Conservation (phyloP, 164 flowering plant genomes). For the Tinospora cordifolia region DNA sequence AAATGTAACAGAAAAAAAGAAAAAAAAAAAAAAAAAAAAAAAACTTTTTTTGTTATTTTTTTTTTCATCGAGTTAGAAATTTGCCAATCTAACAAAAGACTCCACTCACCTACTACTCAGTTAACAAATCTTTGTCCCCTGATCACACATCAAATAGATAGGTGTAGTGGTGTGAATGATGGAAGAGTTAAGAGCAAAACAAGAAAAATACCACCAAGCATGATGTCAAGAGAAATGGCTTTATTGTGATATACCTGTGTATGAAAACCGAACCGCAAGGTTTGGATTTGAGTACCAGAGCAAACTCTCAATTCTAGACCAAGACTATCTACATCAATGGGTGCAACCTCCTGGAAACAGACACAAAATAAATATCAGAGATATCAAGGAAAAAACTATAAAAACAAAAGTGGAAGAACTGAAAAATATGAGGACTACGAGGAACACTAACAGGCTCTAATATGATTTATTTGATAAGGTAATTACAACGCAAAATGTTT, state of each 20-base stretch:
- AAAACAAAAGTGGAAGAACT: no score
- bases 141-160: neutral
- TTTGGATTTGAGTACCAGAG: conserved; percentile 80
- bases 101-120: neutral
- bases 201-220: neutral
- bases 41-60: neutral
- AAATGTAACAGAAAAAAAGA: no score
- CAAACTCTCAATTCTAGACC: conserved; percentile 83
- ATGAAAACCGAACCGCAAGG: conserved; percentile 63
- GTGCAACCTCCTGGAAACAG: conserved; percentile 54
- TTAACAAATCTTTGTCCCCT: neutral
- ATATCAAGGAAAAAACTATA: neutral
- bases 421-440: no score
- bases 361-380: conserved; percentile 1
- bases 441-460: no score
- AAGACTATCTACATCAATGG: conserved; percentile 66
- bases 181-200: neutral
- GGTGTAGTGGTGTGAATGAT: neutral
- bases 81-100: neutral
- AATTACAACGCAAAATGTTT: no score
- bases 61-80: neutral
- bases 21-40: no score
- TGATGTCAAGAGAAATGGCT: neutral
- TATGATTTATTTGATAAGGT: no score
- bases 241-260: conserved; percentile 41